A percentile compares a stretch with the other conserved stretches of the same genome.
Evolutionary conservation across 2,329 filamentous ascomycete genomes (phyloP).

Genomic region (Alternaria sp.): DNA sequence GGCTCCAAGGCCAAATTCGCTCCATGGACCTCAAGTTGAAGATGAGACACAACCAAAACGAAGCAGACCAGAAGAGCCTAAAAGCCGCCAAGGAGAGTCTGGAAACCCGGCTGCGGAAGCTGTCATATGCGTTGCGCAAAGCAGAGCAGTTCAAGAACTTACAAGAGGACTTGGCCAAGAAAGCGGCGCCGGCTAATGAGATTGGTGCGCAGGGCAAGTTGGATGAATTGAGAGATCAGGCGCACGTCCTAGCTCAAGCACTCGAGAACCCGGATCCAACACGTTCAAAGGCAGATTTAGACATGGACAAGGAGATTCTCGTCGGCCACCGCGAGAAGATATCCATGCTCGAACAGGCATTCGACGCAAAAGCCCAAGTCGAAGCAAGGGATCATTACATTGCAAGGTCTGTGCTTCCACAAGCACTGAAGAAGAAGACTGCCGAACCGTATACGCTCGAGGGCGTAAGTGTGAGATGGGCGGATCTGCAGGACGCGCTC

Average conservation of each 20-base stretch:
- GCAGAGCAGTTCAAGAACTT: slow-evolving; percentile 33
- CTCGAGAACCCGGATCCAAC: slow-evolving; percentile 28
- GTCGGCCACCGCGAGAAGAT: slow-evolving; percentile 25
- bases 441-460: slow-evolving; percentile 37
- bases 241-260: slow-evolving; percentile 17
- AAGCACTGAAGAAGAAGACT: slow-evolving; percentile 23
- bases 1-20: slow-evolving; percentile 39
- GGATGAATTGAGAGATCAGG: slow-evolving; percentile 22
- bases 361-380: slow-evolving; percentile 28
- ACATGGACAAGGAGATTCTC: slow-evolving; percentile 22
- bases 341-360: slow-evolving; percentile 31
- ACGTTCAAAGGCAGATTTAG: slow-evolving; percentile 20
- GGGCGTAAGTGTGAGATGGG: slow-evolving; percentile 45
- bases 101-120: slow-evolving; percentile 32
- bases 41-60: slow-evolving; percentile 39
- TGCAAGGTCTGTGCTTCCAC: slow-evolving; percentile 36
- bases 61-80: slow-evolving; percentile 36
- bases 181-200: slow-evolving; percentile 33
- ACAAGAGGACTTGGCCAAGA: slow-evolving; percentile 22
- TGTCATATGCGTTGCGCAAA: slow-evolving; percentile 37
- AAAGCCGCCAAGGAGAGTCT: slow-evolving; percentile 32
- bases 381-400: slow-evolving; percentile 31
- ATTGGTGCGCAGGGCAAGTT: slow-evolving; percentile 31
- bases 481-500: slow-evolving; percentile 44
- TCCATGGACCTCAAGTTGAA: slow-evolving; percentile 34